A percentile compares a stretch with the other conserved stretches of the same genome.
phyloP scores from a whole-genome alignment of 139 green algal species.

The Astrephomene gubernaculifera region DNA sequence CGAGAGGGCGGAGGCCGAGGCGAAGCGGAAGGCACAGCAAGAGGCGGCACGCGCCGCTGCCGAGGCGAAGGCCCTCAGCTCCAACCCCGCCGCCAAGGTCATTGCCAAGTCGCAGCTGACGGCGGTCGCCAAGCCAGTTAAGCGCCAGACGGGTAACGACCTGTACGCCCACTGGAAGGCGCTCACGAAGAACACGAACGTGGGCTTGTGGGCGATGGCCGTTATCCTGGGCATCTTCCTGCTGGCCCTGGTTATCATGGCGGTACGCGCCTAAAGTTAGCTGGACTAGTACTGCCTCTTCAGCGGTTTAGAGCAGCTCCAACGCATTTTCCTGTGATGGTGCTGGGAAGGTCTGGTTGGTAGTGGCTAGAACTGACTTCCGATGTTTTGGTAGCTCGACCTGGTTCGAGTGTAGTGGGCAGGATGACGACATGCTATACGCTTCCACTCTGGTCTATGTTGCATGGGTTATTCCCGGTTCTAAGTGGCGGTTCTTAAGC shows the following conservation, averaged over 20 bases:
- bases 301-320: too few species aligned
- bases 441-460: too few species aligned
- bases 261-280: not conserved
- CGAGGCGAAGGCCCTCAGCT: conserved; percentile 8
- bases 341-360: too few species aligned
- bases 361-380: not conserved
- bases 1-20: conserved; percentile 9
- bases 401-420: not conserved
- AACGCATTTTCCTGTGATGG: too few species aligned
- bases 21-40: not conserved
- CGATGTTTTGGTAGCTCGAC: not conserved
- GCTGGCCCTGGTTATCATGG: conserved; percentile 18
- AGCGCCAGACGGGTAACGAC: conserved; percentile 13
- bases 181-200: conserved; percentile 30
- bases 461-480: too few species aligned
- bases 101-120: conserved; percentile 35
- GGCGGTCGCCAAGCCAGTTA: conserved; percentile 18
- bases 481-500: too few species aligned
- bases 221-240: conserved; percentile 27
- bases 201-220: too few species aligned
- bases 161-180: conserved; percentile 9
- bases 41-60: not conserved
- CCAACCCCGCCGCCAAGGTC: conserved; percentile 34
- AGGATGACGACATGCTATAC: too few species aligned
- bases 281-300: too few species aligned